Evolutionary conservation across 495 filamentous ascomycete genomes (phyloP).

Genomic region (Cryomyces antarcticus): DNA sequence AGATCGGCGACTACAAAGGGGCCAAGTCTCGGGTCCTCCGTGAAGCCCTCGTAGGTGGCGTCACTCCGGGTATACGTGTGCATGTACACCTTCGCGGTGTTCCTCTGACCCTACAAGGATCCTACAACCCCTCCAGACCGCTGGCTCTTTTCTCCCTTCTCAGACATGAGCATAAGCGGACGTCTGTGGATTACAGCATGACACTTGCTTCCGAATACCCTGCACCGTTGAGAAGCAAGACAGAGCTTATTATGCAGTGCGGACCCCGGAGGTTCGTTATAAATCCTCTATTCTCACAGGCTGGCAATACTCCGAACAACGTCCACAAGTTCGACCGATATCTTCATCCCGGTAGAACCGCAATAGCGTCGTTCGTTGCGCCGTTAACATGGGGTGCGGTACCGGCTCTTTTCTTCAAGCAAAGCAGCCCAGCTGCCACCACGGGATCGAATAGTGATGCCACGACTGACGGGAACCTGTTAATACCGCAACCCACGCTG

Average conservation of each 20-base stretch:
- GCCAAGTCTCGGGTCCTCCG: slow-evolving; percentile 51
- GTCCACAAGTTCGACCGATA: slow-evolving; percentile 93
- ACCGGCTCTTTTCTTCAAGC: slow-evolving; percentile 70
- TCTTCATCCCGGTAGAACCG: slow-evolving; percentile 74
- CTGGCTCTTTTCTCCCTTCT: slow-evolving; percentile 63
- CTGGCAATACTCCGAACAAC: slow-evolving; percentile 73
- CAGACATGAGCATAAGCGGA: slow-evolving; percentile 84
- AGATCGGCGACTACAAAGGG: slow-evolving; percentile 64
- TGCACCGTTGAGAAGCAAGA: slow-evolving; percentile 66
- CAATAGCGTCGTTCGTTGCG: slow-evolving; percentile 76
- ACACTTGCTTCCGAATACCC: slow-evolving; percentile 52
- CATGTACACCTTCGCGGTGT: slow-evolving; percentile 60
- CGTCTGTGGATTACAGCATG: slow-evolving; percentile 70
- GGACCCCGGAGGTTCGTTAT: slow-evolving; percentile 69
- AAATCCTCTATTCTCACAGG: slow-evolving; percentile 74
- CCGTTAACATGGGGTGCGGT: slow-evolving; percentile 86
- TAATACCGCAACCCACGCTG: slow-evolving; percentile 14
- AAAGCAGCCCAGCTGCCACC: slow-evolving; percentile 8
- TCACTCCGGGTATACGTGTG: slow-evolving; percentile 63
- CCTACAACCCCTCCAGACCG: slow-evolving; percentile 34
- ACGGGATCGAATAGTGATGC: slow-evolving; percentile 13
- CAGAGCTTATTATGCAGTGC: slow-evolving; percentile 71
- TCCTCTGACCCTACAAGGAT: slow-evolving; percentile 33
- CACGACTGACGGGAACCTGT: slow-evolving; percentile 10
- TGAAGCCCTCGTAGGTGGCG: slow-evolving; percentile 71